These are phyloP conservation scores for Cryptosporidium ubiquitum DNA, from an alignment of 169 alveolate genomes.

Conservation along the genomic window DNA sequence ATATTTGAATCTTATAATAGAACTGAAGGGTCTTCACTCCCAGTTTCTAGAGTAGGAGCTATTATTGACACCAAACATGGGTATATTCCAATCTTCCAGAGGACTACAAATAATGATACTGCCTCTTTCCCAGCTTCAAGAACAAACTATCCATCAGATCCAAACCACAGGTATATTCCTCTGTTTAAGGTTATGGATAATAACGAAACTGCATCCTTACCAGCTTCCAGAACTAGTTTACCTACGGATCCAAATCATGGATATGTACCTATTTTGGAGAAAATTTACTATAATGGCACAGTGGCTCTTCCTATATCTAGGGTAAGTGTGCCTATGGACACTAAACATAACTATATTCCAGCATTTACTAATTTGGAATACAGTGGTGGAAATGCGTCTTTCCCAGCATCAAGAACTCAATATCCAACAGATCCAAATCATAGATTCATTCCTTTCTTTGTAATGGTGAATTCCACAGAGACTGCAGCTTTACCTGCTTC, in stretches of 20 bases:
- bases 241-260: conserved; percentile 27
- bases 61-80: conserved; percentile 26
- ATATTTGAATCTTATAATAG: neutral
- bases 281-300: neutral
- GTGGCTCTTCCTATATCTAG: conserved; percentile 33
- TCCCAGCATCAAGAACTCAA: conserved; percentile 34
- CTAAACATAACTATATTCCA: conserved; percentile 19
- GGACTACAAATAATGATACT: neutral
- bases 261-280: neutral
- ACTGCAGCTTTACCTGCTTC: conserved; percentile 26
- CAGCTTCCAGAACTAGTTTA: conserved; percentile 12
- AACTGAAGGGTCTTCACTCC: conserved; percentile 2
- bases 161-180: conserved; percentile 17
- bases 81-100: conserved; percentile 16
- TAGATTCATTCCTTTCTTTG: conserved; percentile 9
- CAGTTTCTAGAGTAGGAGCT: conserved; percentile 1
- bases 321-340: conserved; percentile 14
- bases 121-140: conserved; percentile 49
- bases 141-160: conserved; percentile 14
- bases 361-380: neutral
- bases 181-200: neutral
- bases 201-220: conserved; percentile 6
- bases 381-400: neutral
- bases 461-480: neutral
- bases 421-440: conserved; percentile 47